phyloP scores from a whole-genome alignment of 371 early-diverging fungal species.

The Mycotypha africana region DNA sequence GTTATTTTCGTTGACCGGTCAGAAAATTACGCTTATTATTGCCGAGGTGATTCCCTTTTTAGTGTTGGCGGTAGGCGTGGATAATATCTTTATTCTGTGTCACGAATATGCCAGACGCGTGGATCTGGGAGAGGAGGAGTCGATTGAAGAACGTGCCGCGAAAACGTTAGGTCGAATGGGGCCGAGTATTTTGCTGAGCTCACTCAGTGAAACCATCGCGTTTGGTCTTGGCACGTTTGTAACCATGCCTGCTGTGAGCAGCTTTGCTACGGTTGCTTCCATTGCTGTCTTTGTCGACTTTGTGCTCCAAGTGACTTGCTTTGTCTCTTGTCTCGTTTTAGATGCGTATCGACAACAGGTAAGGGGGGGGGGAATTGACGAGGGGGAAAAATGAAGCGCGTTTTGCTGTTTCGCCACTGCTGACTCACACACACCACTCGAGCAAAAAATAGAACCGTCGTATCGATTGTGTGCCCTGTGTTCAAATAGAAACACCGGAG shows the following conservation, averaged over 20 bases:
- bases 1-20: slow-evolving; percentile 59
- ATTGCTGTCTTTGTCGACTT: slow-evolving; percentile 71
- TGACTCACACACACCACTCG: too few relatives aligned
- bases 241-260: slow-evolving; percentile 75
- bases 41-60: slow-evolving; percentile 80
- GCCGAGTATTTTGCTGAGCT: slow-evolving; percentile 65
- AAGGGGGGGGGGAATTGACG: too few relatives aligned
- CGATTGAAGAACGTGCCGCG: slow-evolving; percentile 52
- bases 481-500: slow-evolving; percentile 50
- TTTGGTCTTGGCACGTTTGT: slow-evolving; percentile 69
- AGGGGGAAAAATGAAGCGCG: too few relatives aligned
- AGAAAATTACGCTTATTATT: slow-evolving; percentile 69
- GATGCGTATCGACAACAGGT: slow-evolving; percentile 58
- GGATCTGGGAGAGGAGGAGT: slow-evolving; percentile 21
- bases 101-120: slow-evolving; percentile 59
- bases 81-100: slow-evolving; percentile 74
- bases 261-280: slow-evolving; percentile 71
- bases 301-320: slow-evolving; percentile 68
- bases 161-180: slow-evolving; percentile 61
- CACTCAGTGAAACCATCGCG: slow-evolving; percentile 66
- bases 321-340: slow-evolving; percentile 62
- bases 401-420: too few relatives aligned
- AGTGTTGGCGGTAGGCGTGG: slow-evolving; percentile 77
- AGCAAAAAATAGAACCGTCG: slow-evolving; percentile 46
- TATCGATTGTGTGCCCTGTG: slow-evolving; percentile 63